Evolutionary conservation across 768 basidiomycete genomes (phyloP).

Genomic region (Pholiota conissans): DNA sequence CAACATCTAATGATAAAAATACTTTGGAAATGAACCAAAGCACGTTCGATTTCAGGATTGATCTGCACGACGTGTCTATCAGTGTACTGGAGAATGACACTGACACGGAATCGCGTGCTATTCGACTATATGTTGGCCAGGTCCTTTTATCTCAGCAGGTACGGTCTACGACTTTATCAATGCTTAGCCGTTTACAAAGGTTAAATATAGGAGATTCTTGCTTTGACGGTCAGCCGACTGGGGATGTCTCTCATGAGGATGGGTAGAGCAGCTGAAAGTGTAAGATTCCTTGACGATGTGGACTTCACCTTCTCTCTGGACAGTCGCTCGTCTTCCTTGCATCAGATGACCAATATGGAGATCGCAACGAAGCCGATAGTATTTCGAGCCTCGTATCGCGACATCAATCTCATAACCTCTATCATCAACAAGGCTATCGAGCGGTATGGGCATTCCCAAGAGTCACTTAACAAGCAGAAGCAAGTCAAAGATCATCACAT

Average conservation of each 20-base stretch:
- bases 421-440: conserved; percentile 88
- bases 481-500: neutral
- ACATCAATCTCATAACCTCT: conserved; percentile 84
- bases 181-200: neutral
- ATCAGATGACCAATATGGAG: conserved; percentile 83
- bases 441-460: conserved; percentile 57
- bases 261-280: conserved; percentile 79
- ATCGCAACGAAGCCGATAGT: conserved; percentile 80
- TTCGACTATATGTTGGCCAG: conserved; percentile 81
- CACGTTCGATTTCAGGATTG: conserved; percentile 68
- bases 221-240: conserved; percentile 74
- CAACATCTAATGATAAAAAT: neutral
- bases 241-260: conserved; percentile 95
- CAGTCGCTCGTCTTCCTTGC: conserved; percentile 66
- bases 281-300: conserved; percentile 91
- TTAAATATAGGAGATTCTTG: conserved; percentile 65
- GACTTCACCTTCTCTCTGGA: conserved; percentile 88
- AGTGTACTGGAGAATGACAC: conserved; percentile 85
- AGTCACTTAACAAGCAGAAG: conserved; percentile 13
- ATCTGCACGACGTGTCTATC: conserved; percentile 88
- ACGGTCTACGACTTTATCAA: too few species aligned
- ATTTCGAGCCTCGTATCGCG: conserved; percentile 93
- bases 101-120: conserved; percentile 78
- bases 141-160: conserved; percentile 92
- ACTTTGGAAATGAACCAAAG: conserved; percentile 7